A percentile compares a stretch with the other conserved stretches of the same genome.
phyloP scores from a whole-genome alignment of 805 yeast species.

The Spencermartinsiella europaea region DNA sequence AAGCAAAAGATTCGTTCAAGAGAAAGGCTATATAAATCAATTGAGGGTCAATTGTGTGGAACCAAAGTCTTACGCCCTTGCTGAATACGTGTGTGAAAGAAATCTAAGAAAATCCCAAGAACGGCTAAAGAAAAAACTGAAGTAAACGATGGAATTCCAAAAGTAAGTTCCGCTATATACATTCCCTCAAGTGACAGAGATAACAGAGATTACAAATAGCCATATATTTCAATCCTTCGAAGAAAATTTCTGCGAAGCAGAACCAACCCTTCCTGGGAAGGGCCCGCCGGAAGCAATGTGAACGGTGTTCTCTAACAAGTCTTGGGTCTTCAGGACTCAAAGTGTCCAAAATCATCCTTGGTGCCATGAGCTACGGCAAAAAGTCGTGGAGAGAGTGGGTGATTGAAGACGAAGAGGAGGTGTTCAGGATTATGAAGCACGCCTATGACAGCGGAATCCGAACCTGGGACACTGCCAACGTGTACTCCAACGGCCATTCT shows the following conservation, averaged over 20 bases:
- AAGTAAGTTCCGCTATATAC: background rate
- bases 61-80: too few relatives aligned
- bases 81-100: too few relatives aligned
- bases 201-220: background rate
- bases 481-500: conserved; percentile 41
- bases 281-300: conserved; percentile 21
- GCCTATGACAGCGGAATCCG: conserved; percentile 43
- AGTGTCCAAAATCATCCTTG: too few relatives aligned
- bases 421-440: conserved; percentile 39
- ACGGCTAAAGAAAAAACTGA: too few relatives aligned
- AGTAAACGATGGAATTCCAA: background rate
- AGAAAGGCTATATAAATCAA: too few relatives aligned
- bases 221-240: background rate
- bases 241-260: background rate
- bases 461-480: conserved; percentile 42
- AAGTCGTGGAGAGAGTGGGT: conserved; percentile 39
- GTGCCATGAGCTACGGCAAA: conserved; percentile 36
- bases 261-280: background rate
- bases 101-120: too few relatives aligned
- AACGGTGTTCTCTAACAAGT: conserved; percentile 36
- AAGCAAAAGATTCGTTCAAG: too few relatives aligned
- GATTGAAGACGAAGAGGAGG: conserved; percentile 41
- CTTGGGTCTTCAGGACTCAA: conserved; percentile 40
- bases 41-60: too few relatives aligned
- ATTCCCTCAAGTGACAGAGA: too few relatives aligned